Evolutionary conservation across 2,329 filamentous ascomycete species (phyloP).

Genomic region (Arthrobotrys sinensis): DNA sequence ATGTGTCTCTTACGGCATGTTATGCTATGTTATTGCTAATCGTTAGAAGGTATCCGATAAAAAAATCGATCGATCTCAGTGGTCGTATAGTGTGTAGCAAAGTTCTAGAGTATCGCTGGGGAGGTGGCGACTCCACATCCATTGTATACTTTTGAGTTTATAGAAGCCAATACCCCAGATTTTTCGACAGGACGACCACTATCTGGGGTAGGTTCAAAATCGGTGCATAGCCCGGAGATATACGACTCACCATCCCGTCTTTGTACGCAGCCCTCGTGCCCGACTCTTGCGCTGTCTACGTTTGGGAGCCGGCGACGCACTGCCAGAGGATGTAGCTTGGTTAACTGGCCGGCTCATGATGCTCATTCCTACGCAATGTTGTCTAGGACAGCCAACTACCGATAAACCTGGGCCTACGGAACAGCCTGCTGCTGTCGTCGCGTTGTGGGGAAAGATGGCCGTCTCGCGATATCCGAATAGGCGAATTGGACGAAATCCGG

Average conservation of each 20-base stretch:
- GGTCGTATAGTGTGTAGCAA: neutral
- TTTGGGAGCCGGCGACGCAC: slow-evolving; percentile 53
- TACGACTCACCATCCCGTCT: slow-evolving; percentile 67
- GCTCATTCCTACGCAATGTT: neutral
- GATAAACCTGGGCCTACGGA: slow-evolving; percentile 16
- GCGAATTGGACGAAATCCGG: slow-evolving; percentile 60
- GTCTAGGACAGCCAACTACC: slow-evolving; percentile 13
- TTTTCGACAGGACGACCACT: slow-evolving; percentile 1
- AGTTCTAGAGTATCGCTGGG: neutral
- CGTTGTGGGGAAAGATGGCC: slow-evolving; percentile 48
- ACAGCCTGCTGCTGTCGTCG: neutral
- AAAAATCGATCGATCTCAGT: neutral
- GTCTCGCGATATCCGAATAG: slow-evolving; percentile 59
- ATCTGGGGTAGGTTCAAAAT: slow-evolving; percentile 27
- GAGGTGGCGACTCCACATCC: slow-evolving; percentile 6
- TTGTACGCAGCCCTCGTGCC: slow-evolving; percentile 69
- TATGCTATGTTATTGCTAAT: slow-evolving; percentile 65
- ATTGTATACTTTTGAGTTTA: slow-evolving; percentile 25
- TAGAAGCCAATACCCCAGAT: slow-evolving; percentile 36
- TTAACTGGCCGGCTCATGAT: slow-evolving; percentile 47
- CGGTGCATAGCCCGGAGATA: slow-evolving; percentile 17
- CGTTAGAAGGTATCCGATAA: slow-evolving; percentile 14
- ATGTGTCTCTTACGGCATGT: slow-evolving; percentile 70
- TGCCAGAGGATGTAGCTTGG: slow-evolving; percentile 44
- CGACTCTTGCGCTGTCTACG: slow-evolving; percentile 65